Conservation (phyloP, 139 green algal species). For the Chlorella sp. region DNA sequence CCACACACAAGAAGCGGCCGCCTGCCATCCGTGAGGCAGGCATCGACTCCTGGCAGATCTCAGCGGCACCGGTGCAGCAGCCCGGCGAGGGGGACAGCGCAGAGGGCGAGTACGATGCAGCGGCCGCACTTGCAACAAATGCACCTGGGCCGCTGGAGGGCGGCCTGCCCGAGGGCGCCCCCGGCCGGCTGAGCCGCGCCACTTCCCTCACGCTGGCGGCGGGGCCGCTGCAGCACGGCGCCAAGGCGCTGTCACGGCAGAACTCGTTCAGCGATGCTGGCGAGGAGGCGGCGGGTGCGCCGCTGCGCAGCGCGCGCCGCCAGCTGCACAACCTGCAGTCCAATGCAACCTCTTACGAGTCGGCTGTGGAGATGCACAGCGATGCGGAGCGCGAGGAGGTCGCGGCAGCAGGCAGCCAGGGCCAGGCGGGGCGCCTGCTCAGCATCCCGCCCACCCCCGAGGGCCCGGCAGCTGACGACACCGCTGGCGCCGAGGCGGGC, state of each 20-base stretch:
- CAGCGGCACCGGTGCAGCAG: not conserved
- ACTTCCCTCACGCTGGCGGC: not conserved
- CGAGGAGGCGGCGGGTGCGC: not conserved
- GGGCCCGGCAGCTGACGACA: not conserved
- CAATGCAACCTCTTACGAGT: not conserved
- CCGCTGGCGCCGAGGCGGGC: not conserved
- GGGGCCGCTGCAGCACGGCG: slow-evolving; percentile 6
- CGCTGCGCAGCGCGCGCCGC: not conserved
- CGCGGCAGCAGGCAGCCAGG: not conserved
- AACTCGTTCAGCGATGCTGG: not conserved
- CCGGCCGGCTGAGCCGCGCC: not conserved
- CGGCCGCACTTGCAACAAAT: not conserved
- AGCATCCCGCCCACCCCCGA: not conserved
- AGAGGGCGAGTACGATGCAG: not conserved
- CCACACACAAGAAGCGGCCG: slow-evolving; percentile 30
- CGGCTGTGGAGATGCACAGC: not conserved
- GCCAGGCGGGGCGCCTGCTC: too few relatives aligned
- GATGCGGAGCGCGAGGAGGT: not conserved
- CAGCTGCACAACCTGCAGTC: not conserved
- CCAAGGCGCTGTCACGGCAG: not conserved
- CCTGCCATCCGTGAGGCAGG: slow-evolving; percentile 13
- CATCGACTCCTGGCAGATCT: slow-evolving; percentile 26
- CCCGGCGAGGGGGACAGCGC: not conserved
- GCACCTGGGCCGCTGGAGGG: not conserved
- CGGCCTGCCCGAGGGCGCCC: not conserved